Base-by-base conservation (phyloP, 2,329 filamentous ascomycete species). In the Fusarium hostae region DNA sequence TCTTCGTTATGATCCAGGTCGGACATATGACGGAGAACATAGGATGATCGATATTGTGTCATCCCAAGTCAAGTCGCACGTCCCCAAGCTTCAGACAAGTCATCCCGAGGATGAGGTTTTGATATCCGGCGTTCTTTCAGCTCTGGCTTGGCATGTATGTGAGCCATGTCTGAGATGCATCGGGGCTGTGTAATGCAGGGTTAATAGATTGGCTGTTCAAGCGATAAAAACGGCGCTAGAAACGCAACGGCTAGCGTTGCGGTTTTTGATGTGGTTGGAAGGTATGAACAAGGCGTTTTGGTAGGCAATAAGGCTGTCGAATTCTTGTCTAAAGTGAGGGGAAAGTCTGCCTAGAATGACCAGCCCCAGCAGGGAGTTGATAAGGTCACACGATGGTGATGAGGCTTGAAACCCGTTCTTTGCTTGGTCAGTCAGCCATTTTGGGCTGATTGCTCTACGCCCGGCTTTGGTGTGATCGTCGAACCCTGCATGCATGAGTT, bases 131-230 rank as follows among this genome's bases (percentile, higher is more conserved):
- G 41, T 57, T 61, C 59, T 59, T 72, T 75, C 75, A 76, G 73
- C 75, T 76, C 41, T 34, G 55, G 54, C 65, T 74, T 75, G 61
- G 66, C 69, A 47, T 50, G 61, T 34, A 40, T 64, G 34, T 35
- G 26, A 63, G 41, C 28, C 35, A 50, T 66, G 40, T 50, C 54
- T 70, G 24, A 44, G 11, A 63, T 66, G 39, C 45, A 59, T 41
- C 24, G 54, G 72, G 75, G 74, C 74, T 75, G 67, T 74, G 75
- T 57, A 50, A 65, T 57, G 70, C 72, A 76, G 60, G 72, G 75
- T 39, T 54, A 37, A 52, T 39, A 57, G 48, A 72, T 70, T 70
- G 68, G 70, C 41, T 51, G 52, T 35, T 51, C 13, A 50, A 54
- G 39, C 52, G 43, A 62, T 48, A 41, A 45, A 44, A 60, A 65